phyloP scores from a whole-genome alignment of 2,329 filamentous ascomycete species.

The Apiospora pterosperma region DNA sequence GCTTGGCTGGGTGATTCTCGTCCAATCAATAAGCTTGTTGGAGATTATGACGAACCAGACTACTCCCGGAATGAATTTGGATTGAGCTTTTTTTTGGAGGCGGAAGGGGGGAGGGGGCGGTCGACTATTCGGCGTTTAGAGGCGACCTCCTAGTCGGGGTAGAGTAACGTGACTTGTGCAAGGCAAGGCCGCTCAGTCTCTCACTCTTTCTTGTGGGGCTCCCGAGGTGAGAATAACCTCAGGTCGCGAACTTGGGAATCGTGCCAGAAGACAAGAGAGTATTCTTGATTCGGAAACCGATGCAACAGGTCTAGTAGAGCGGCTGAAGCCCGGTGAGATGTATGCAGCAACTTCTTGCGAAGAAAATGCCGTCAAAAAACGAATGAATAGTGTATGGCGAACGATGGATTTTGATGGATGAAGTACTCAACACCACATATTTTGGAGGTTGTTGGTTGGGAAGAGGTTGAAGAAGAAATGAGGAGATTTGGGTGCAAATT shows the following conservation, averaged over 20 bases:
- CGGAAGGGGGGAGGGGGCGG: no score
- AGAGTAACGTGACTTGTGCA: conserved; percentile 7
- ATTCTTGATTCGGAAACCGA: conserved; percentile 1
- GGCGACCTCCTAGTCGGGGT: not conserved
- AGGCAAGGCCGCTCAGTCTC: not conserved
- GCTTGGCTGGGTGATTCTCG: not conserved
- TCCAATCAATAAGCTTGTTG: not conserved
- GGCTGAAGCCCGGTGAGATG: conserved; percentile 10
- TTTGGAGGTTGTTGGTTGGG: conserved; percentile 23
- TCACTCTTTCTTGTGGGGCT: conserved; percentile 11
- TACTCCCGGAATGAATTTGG: not conserved
- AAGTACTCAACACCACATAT: conserved; percentile 28
- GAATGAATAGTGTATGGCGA: conserved; percentile 27
- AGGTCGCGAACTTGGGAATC: conserved; percentile 8
- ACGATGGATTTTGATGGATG: conserved; percentile 34
- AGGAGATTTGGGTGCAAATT: conserved; percentile 33
- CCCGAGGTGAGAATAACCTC: conserved; percentile 17
- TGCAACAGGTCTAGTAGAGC: conserved; percentile 1
- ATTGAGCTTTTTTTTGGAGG: not conserved
- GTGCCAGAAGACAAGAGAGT: not conserved
- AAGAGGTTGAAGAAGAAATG: conserved; percentile 21
- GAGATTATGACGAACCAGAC: not conserved
- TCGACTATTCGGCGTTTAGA: conserved; percentile 5
- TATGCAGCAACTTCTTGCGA: conserved; percentile 22
- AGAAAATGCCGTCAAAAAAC: conserved; percentile 21